phyloP scores from a whole-genome alignment of 2,329 filamentous ascomycete genomes.

The Colletotrichum chlorophyti region DNA sequence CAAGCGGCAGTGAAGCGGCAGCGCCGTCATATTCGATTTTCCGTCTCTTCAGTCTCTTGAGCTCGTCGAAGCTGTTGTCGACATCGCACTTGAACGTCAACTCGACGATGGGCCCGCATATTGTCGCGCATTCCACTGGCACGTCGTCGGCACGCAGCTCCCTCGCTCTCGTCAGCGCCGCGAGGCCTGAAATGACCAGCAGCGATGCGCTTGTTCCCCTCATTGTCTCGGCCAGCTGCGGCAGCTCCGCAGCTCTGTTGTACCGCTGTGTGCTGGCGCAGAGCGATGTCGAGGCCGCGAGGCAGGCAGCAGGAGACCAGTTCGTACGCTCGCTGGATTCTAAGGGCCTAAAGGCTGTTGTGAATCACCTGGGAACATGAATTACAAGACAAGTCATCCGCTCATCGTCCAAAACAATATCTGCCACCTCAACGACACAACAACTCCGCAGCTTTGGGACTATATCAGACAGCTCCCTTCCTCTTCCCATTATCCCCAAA shows the following conservation, averaged over 20 bases:
- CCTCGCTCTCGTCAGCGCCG: constrained; percentile 36
- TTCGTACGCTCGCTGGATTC: not conserved
- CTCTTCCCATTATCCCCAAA: not conserved
- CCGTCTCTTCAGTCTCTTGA: constrained; percentile 36
- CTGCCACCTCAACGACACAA: not conserved
- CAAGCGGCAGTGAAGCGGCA: not conserved
- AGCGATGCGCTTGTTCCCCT: constrained; percentile 38
- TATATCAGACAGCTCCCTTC: constrained; percentile 16
- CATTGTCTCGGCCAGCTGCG: not conserved
- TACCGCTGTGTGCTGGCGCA: too few species aligned
- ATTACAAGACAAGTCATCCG: too few species aligned
- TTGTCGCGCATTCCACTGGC: constrained; percentile 46
- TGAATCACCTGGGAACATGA: too few species aligned
- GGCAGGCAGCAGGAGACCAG: not conserved
- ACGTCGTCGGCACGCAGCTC: constrained; percentile 43
- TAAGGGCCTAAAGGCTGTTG: too few species aligned
- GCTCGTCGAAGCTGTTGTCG: constrained; percentile 30
- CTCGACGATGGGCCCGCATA: constrained; percentile 51
- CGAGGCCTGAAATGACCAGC: constrained; percentile 38
- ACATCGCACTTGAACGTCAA: constrained; percentile 44
- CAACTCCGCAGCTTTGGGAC: not conserved
- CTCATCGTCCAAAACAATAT: constrained; percentile 13
- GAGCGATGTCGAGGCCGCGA: not conserved
- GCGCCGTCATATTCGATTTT: constrained; percentile 9
- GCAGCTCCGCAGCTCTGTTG: too few species aligned